Base-by-base conservation (phyloP, 345 rosid genomes). In the Zanthoxylum bungeanum region DNA sequence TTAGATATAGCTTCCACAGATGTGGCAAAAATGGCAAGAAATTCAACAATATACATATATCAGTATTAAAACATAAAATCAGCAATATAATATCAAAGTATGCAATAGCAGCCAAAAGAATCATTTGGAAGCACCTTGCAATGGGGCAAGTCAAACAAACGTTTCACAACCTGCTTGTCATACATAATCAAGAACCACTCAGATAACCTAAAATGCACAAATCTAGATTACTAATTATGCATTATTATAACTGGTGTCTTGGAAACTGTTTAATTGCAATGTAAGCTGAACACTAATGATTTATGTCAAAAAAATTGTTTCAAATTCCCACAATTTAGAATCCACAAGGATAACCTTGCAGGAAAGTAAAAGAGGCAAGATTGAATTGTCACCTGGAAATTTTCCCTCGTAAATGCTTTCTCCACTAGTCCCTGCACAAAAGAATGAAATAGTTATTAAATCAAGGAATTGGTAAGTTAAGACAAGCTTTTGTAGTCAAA, bases 341-440 rank as follows among this genome's bases (percentile, higher is more conserved):
- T 39, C 36, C n/a, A 39, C 44, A 44, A 61, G 6, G 63, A 36
- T 49, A 61, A 16, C 5, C 39, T 33, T 11, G 16, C 4, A 60
- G 42, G 27, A 31, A 22, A 51, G 25, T 37, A 11, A 58, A 61
- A 60, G 6, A 5, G 39, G 53, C 7, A 49, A 11, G 69, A 52
- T 49, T 24, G 51, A 24, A 52, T 28, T 63, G 91, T 78, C 70
- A 95, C 99, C 99, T 62, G 99, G 97, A 85, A 95, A 95, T 51
- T 85, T 87, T 25, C 82, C 90, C 47, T 77, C 94, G 74, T 88
- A 95, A 64, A 95, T 92, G 85, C 97, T 91, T 79, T 95, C 98
- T 73, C 99, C 99, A 76, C 85, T 81, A 76, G 91, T 82, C 47
- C 99, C 99, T 95, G 83, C 67, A 81, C 71, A 60, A 65, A 7